These are phyloP conservation scores for Termitomyces sp. DNA, from an alignment of 768 basidiomycete species.

Conservation along the genomic window DNA sequence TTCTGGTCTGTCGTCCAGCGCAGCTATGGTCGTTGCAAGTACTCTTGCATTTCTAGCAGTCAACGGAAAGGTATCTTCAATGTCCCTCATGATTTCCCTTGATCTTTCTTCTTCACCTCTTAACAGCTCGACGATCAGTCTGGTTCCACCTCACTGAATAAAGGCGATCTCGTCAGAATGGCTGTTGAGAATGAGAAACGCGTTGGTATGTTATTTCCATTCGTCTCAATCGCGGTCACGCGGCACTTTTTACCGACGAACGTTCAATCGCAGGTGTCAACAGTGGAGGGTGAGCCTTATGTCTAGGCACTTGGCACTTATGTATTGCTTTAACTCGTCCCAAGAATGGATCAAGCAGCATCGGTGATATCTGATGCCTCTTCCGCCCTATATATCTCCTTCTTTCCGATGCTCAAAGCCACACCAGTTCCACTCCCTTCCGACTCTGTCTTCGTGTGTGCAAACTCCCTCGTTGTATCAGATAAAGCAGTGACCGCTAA, in stretches of 20 bases:
- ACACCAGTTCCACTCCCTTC: conserved; percentile 57
- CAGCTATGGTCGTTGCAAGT: conserved; percentile 87
- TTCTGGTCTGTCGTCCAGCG: conserved; percentile 81
- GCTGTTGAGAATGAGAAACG: conserved; percentile 82
- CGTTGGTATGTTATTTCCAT: conserved; percentile 42
- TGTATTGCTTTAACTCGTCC: background rate
- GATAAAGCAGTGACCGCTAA: conserved; percentile 78
- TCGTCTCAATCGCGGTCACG: background rate
- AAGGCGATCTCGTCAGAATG: conserved; percentile 72
- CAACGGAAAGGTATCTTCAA: conserved; percentile 54
- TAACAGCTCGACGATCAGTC: conserved; percentile 14
- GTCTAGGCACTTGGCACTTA: background rate
- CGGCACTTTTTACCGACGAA: background rate
- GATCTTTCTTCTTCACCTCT: background rate
- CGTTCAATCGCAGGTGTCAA: conserved; percentile 48
- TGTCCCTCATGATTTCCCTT: background rate
- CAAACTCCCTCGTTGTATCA: conserved; percentile 79
- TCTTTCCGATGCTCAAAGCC: conserved; percentile 69
- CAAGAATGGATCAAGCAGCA: conserved; percentile 87
- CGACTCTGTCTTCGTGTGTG: conserved; percentile 62
- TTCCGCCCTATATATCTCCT: conserved; percentile 74
- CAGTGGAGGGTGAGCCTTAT: conserved; percentile 57
- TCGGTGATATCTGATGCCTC: conserved; percentile 71
- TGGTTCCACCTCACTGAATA: conserved; percentile 30
- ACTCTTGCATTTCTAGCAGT: conserved; percentile 76